A percentile compares a stretch with the other conserved stretches of the same genome.
phyloP scores from a whole-genome alignment of 768 basidiomycete genomes.

The Lactarius vividus region DNA sequence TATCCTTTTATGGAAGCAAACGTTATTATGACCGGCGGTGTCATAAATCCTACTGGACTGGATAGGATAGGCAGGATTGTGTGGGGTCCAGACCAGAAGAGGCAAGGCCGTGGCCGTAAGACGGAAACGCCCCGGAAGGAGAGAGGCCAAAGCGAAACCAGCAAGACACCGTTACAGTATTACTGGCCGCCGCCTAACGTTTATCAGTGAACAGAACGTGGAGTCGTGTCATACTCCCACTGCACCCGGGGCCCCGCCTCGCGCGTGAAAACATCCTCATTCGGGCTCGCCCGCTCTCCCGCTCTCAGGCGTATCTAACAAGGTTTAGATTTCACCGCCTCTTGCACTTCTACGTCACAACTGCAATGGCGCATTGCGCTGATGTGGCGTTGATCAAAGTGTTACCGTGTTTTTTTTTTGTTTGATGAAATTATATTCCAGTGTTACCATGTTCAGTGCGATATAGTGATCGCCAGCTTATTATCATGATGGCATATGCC shows the following conservation, averaged over 20 bases:
- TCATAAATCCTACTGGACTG: background rate
- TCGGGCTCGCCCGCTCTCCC: background rate
- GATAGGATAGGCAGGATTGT: background rate
- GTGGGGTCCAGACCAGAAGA: background rate
- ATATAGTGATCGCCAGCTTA: too few relatives aligned
- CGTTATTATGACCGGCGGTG: background rate
- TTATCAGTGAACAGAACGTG: too few relatives aligned
- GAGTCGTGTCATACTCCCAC: background rate
- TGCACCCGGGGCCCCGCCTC: background rate
- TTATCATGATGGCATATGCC: too few relatives aligned
- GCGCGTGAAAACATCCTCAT: background rate
- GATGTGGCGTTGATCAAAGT: too few relatives aligned
- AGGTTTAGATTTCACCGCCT: background rate
- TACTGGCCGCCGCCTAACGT: background rate
- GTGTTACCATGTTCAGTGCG: too few relatives aligned
- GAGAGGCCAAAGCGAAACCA: background rate
- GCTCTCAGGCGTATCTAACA: background rate
- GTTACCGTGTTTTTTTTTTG: too few relatives aligned
- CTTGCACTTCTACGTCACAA: background rate
- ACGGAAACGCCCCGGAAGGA: background rate
- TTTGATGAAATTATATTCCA: too few relatives aligned
- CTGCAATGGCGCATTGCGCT: background rate
- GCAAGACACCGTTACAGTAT: background rate
- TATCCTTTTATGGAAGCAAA: background rate
- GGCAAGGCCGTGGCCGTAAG: background rate